Conservation (phyloP, 140 eudicot genomes). For the Anethum foeniculum region DNA sequence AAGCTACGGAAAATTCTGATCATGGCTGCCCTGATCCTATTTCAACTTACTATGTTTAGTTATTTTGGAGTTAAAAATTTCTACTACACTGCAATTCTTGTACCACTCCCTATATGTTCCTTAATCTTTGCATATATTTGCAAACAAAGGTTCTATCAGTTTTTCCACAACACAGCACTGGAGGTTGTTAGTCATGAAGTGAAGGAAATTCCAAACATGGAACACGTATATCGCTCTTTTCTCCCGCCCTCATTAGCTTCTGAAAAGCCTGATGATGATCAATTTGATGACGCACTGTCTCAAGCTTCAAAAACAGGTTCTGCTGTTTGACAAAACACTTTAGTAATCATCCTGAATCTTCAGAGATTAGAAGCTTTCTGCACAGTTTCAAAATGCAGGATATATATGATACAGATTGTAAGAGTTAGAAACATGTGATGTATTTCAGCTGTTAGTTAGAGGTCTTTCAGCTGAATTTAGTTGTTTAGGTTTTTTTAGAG, state of each 20-base stretch:
- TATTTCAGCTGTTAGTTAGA: no score
- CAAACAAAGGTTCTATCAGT: slow-evolving; percentile 46
- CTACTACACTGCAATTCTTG: slow-evolving; percentile 26
- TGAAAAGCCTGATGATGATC: slow-evolving; percentile 37
- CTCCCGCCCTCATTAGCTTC: slow-evolving; percentile 50
- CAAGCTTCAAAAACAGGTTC: slow-evolving; percentile 26
- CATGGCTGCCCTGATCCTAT: slow-evolving; percentile 51
- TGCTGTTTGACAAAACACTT: slow-evolving; percentile 10
- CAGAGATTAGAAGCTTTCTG: neutral
- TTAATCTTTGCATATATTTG: slow-evolving; percentile 54
- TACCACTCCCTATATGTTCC: slow-evolving; percentile 63
- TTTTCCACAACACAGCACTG: slow-evolving; percentile 54
- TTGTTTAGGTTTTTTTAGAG: no score
- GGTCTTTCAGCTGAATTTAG: no score
- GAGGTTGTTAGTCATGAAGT: slow-evolving; percentile 51
- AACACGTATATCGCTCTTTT: slow-evolving; percentile 42
- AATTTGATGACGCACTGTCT: slow-evolving; percentile 37
- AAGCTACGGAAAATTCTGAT: slow-evolving; percentile 83
- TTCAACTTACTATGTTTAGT: slow-evolving; percentile 74
- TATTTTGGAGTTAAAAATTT: slow-evolving; percentile 53
- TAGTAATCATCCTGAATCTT: neutral
- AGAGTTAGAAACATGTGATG: neutral
- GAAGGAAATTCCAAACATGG: slow-evolving; percentile 77
- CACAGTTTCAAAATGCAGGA: neutral
- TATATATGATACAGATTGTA: neutral